Percentiles rank a stretch among this genome's conserved stretches.
phyloP scores from a whole-genome alignment of 352 stramenopile species.

The Globisporangium uncinulatum region DNA sequence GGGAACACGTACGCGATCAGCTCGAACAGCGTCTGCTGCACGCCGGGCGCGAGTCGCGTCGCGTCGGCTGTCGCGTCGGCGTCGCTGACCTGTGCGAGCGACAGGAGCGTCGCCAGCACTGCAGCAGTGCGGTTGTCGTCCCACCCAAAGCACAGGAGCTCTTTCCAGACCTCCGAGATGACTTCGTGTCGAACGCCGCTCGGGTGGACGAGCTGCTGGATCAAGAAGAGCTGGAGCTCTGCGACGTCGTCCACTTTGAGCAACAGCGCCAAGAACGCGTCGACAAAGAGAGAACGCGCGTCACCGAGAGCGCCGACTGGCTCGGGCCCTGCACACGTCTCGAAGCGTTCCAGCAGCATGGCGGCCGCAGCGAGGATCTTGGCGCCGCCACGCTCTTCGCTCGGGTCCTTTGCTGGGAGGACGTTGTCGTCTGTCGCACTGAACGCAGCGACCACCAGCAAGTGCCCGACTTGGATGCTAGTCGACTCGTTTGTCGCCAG shows the following conservation, averaged over 20 bases:
- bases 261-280: constrained; percentile 34
- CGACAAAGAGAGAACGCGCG: constrained; percentile 23
- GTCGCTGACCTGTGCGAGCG: constrained; percentile 23
- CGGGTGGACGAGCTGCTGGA: constrained; percentile 50
- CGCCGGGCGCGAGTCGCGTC: constrained; percentile 20
- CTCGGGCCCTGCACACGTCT: constrained; percentile 22
- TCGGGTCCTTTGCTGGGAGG: neutral
- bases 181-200: constrained; percentile 31
- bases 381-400: constrained; percentile 3
- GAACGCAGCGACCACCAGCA: constrained; percentile 33
- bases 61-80: constrained; percentile 1
- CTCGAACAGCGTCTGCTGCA: constrained; percentile 30
- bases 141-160: constrained; percentile 53
- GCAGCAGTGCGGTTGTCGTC: constrained; percentile 23
- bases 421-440: constrained; percentile 5
- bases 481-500: neutral
- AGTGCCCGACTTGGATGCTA: constrained; percentile 28
- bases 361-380: constrained; percentile 18
- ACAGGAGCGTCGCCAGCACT: constrained; percentile 30
- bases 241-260: constrained; percentile 17
- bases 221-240: constrained; percentile 37
- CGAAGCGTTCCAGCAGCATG: constrained; percentile 33
- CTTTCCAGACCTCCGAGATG: constrained; percentile 50
- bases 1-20: constrained; percentile 44
- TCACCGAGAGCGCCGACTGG: constrained; percentile 6